phyloP scores from a whole-genome alignment of 352 stramenopile genomes.

The Pythium monospermum region DNA sequence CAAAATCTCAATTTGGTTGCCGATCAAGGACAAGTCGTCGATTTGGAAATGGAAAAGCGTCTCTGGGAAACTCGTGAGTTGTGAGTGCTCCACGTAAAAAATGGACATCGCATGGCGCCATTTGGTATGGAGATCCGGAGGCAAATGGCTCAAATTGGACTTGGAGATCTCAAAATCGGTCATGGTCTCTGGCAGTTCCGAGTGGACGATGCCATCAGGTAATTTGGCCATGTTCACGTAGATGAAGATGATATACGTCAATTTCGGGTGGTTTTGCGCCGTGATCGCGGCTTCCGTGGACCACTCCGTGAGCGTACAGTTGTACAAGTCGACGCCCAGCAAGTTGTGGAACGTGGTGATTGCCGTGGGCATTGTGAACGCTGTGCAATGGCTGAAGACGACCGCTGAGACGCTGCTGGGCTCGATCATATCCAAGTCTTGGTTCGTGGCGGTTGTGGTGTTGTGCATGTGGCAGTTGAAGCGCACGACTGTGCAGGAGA shows the following conservation, averaged over 20 bases:
- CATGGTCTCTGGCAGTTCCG: constrained; percentile 31
- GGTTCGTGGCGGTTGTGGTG: constrained; percentile 4
- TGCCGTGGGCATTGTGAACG: constrained; percentile 26
- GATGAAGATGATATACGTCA: constrained; percentile 38
- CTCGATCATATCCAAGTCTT: constrained; percentile 24
- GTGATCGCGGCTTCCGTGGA: constrained; percentile 28
- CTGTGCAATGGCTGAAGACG: constrained; percentile 45
- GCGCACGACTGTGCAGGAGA: constrained; percentile 15
- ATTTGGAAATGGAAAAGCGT: constrained; percentile 14
- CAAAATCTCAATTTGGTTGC: constrained; percentile 14
- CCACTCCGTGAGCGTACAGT: constrained; percentile 43
- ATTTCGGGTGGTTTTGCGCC: constrained; percentile 20
- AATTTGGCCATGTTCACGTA: constrained; percentile 44
- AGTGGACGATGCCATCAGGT: constrained; percentile 28
- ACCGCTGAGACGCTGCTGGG: constrained; percentile 24
- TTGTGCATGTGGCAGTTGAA: constrained; percentile 21
- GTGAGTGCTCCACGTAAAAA: neutral
- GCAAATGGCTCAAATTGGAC: constrained; percentile 30
- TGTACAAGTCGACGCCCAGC: constrained; percentile 49
- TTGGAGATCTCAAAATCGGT: constrained; percentile 41
- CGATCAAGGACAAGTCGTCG: constrained; percentile 22
- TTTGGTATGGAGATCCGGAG: constrained; percentile 16
- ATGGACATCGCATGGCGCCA: neutral
- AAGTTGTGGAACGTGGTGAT: constrained; percentile 35
- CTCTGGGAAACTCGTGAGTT: constrained; percentile 17